Base-by-base conservation (phyloP, 768 basidiomycete species). In the Termitomyces sp. region DNA sequence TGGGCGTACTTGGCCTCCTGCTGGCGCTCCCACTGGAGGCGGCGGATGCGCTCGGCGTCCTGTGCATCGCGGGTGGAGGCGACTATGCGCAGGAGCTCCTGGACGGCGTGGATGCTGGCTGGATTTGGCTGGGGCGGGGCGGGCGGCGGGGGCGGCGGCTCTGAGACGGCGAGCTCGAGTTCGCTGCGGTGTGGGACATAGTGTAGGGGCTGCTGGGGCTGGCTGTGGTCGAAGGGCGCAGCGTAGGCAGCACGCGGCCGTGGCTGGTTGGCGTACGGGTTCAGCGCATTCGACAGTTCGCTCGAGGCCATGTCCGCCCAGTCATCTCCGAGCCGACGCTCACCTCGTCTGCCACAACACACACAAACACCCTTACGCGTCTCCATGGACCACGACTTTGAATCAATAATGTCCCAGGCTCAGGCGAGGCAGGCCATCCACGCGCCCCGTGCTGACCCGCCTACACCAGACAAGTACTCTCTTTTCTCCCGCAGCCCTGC, bases 271-370 rank as follows among this genome's bases (percentile, higher is more conserved):
- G 81, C 76, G 66, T 83, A 75, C 12, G 88, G 88, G 69, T 90
- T 91, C 64, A 91, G 84, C 6, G 89, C 89, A 67, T 91, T 84
- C 9, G 85, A 86, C 57, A 91, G 82, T 70, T 90, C 87, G 74
- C 87, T 90, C 59, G 83, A 79, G 64, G 80, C 74, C 85, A 86
- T 86, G 57, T 57, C 61, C 59, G 1, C 2, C 24, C 24, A 9
- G 1, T 14, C 4, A 40, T 2, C 9, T 22, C 40, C 38, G 14
- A 26, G 20, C 26, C 18, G 4, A 40, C n/a, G 13, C 58, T 60
- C 48, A 51, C 66, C 28, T 67, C 57, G 58, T 20, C 56, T 64
- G 64, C 46, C 48, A 60, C 70, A 67, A 63, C 65, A 72, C n/a
- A 20, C 40, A 57, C 69, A 73, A 74, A 71, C 59, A 74, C 59